Evolutionary conservation across 192 early-diverging fungal species (phyloP), one percentile per base, ranked within the genome.

Genomic region (Funneliformis geosporum): DNA sequence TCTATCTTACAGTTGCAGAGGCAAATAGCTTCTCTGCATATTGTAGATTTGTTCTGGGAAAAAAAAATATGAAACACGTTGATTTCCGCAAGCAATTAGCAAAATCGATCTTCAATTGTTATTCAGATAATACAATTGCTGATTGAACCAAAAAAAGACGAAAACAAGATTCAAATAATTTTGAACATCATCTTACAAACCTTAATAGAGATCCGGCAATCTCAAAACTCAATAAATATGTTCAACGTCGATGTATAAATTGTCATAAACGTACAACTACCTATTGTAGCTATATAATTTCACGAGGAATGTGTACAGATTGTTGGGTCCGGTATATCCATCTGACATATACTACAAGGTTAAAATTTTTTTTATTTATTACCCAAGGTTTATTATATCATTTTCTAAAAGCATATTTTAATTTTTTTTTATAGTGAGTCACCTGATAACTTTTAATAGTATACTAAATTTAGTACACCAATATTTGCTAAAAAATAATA

Each of bases 161-260:
- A 42, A 69, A 69, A 4, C 5, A 69, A 2, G 38, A 69, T 69
- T 38, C 11, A 12, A 42, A 42, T 9, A 42, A 2, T 40, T 10
- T 69, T 40, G 38, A 69, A 69, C 67, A 69, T 69, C n/a, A 42
- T 39, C 67, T 69, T n/a, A 42, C 38, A 23, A 69, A n/a, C n/a
- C 67, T 69, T 69, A 42, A 40, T 8, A 39, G n/a, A 40, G 16
- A 69, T 40, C 67, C 33, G 5, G 12, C 42, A 69, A 69, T 10
- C 38, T 69, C 5, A 69, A 40, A 69, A n/a, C 4, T 21, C 38
- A 69, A 44, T 21, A 40, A n/a, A n/a, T n/a, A n/a, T n/a, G n/a
- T 69, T 69, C 38, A 69, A 42, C 42, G 18, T 42, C 16, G 38
- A 39, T 69, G 67, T 69, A 10, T n/a, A n/a, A n/a, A n/a, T n/a